Percentiles rank a stretch among this genome's conserved stretches.
phyloP scores from a whole-genome alignment of 139 green algal species.

The Closterium sp. region DNA sequence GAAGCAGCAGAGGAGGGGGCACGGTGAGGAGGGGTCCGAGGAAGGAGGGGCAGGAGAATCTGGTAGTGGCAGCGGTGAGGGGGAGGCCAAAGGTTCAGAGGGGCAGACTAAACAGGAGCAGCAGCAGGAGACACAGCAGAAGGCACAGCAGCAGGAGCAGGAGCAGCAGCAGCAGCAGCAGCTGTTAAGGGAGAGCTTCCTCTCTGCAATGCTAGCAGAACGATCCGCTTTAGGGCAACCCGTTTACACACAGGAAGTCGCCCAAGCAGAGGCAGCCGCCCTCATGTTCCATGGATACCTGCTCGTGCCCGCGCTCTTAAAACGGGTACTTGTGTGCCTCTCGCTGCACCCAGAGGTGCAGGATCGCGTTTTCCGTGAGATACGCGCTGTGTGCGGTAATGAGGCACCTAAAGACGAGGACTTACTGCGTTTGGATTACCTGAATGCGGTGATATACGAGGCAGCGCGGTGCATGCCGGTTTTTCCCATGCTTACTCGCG shows the following conservation, averaged over 20 bases:
- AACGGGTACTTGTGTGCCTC: background rate
- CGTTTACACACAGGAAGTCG: background rate
- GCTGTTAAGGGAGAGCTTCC: background rate
- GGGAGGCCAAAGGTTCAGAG: background rate
- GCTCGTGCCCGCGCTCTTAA: background rate
- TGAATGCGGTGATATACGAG: background rate
- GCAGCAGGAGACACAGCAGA: background rate
- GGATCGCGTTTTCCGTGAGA: background rate
- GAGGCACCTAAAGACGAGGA: background rate
- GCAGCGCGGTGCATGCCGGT: background rate
- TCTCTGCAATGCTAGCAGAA: background rate
- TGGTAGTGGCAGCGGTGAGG: background rate
- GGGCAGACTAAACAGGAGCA: background rate
- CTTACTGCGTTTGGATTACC: background rate
- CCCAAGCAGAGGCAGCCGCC: background rate
- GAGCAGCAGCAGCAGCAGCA: background rate
- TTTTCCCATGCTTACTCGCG: background rate
- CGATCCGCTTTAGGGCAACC: background rate
- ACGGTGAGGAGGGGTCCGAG: background rate
- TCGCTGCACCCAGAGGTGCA: background rate
- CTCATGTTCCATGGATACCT: background rate
- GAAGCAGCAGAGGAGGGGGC: background rate
- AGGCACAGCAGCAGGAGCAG: too few species aligned
- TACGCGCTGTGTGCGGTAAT: background rate
- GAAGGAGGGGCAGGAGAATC: background rate